Conservation (phyloP, 106 monocot species). For the Dioscorea dumetorum region DNA sequence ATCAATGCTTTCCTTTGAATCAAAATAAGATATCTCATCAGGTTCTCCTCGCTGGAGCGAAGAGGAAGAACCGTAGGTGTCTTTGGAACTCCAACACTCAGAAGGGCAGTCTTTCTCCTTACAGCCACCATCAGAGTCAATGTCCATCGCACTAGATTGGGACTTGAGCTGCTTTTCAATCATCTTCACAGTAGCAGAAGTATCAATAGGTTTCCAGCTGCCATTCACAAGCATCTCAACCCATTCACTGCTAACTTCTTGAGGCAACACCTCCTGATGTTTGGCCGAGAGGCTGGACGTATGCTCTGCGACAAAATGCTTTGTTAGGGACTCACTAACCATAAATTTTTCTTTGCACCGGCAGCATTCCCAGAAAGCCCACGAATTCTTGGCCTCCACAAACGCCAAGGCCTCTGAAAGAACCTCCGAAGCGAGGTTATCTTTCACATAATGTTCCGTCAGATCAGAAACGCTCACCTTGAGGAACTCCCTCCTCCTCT, state of each 20-base stretch:
- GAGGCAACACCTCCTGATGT: conserved; percentile 50
- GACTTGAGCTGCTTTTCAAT: conserved; percentile 28
- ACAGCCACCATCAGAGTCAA: conserved; percentile 15
- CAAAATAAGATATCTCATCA: conserved; percentile 7
- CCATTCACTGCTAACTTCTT: conserved; percentile 56
- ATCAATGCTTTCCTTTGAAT: background rate
- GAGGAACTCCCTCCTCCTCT: conserved; percentile 42
- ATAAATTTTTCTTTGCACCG: conserved; percentile 54
- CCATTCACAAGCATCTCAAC: conserved; percentile 46
- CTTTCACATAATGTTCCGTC: conserved; percentile 53
- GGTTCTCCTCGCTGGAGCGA: conserved; percentile 19
- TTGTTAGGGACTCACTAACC: conserved; percentile 40
- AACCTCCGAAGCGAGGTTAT: conserved; percentile 26
- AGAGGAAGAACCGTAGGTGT: conserved; percentile 25
- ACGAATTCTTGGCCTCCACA: conserved; percentile 28
- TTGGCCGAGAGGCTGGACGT: conserved; percentile 38
- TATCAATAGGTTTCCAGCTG: conserved; percentile 76
- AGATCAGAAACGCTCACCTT: conserved; percentile 43
- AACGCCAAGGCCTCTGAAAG: conserved; percentile 62
- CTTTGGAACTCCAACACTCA: conserved; percentile 31
- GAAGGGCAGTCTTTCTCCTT: conserved; percentile 35
- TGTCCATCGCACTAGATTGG: background rate
- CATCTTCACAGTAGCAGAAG: conserved; percentile 24
- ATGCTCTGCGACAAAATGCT: conserved; percentile 61
- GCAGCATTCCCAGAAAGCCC: conserved; percentile 79